phyloP scores from a whole-genome alignment of 495 filamentous ascomycete genomes.

The Penicillium mononematosum region DNA sequence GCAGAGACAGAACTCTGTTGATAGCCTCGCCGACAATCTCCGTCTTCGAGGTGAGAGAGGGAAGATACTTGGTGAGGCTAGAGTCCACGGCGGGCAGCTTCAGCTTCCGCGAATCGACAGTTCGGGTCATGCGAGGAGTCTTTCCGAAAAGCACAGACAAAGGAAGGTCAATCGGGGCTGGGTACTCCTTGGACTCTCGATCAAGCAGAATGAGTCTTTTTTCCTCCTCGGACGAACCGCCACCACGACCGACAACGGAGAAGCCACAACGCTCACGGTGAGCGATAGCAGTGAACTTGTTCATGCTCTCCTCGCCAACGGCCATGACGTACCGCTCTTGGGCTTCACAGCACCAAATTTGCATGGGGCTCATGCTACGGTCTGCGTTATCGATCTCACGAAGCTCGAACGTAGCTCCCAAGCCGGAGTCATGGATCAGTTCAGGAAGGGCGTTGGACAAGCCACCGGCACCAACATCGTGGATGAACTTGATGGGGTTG shows the following conservation, averaged over 20 bases:
- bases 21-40: conserved; percentile 73
- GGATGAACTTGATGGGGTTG: conserved; percentile 92
- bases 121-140: conserved; percentile 76
- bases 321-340: conserved; percentile 93
- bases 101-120: conserved; percentile 71
- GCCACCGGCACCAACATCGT: conserved; percentile 95
- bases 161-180: conserved; percentile 83
- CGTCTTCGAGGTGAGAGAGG: conserved; percentile 54
- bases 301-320: conserved; percentile 73
- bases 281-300: conserved; percentile 80
- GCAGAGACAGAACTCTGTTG: conserved; percentile 76
- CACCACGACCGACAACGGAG: conserved; percentile 83
- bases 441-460: conserved; percentile 92
- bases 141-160: conserved; percentile 92
- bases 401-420: conserved; percentile 87
- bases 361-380: conserved; percentile 84
- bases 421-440: conserved; percentile 84
- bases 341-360: conserved; percentile 97
- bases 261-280: conserved; percentile 87
- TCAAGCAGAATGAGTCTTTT: conserved; percentile 79
- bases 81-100: conserved; percentile 71
- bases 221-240: conserved; percentile 58
- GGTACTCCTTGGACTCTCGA: conserved; percentile 71
- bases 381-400: conserved; percentile 89
- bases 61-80: conserved; percentile 59